A percentile compares a stretch with the other conserved stretches of the same genome.
Evolutionary conservation across 2,329 filamentous ascomycete species (phyloP).

Genomic region (Microsporum audouinii): DNA sequence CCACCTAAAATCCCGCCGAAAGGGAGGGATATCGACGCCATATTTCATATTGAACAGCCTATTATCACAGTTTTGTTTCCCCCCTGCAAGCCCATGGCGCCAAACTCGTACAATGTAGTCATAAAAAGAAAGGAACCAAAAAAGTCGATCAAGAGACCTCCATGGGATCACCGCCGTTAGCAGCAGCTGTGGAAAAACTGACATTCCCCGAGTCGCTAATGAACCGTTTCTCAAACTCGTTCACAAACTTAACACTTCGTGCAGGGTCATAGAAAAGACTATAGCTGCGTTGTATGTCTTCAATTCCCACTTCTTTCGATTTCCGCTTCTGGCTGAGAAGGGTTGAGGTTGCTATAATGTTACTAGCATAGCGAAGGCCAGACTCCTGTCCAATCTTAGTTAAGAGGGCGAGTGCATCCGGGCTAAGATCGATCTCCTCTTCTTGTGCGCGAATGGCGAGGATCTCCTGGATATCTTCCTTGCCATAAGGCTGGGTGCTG

Average conservation of each 20-base stretch:
- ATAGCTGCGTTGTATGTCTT: slow-evolving; percentile 90
- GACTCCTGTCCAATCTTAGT: slow-evolving; percentile 94
- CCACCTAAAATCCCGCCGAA: neutral
- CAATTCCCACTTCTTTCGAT: slow-evolving; percentile 68
- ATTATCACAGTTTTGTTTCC: neutral
- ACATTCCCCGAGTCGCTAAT: slow-evolving; percentile 80
- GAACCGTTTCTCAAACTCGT: slow-evolving; percentile 80
- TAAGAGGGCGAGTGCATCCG: slow-evolving; percentile 80
- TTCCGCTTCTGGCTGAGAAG: slow-evolving; percentile 76
- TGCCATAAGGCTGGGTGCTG: slow-evolving; percentile 72
- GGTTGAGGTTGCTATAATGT: slow-evolving; percentile 90
- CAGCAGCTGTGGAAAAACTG: slow-evolving; percentile 47
- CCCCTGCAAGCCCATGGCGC: slow-evolving; percentile 8
- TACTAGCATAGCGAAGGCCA: slow-evolving; percentile 89
- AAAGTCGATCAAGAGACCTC: slow-evolving; percentile 45
- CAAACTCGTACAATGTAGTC: slow-evolving; percentile 7
- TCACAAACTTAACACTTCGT: slow-evolving; percentile 81
- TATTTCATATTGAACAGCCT: neutral
- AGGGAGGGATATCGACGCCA: neutral
- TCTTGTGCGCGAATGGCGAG: slow-evolving; percentile 85
- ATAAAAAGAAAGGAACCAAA: slow-evolving; percentile 11
- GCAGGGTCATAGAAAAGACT: slow-evolving; percentile 83
- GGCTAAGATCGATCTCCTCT: slow-evolving; percentile 83
- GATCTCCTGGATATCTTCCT: slow-evolving; percentile 84
- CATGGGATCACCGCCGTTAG: slow-evolving; percentile 52